Evolutionary conservation across 1,139 yeast species (phyloP), one percentile per base, ranked within the genome.

Genomic region (Wickerhamomyces sp.): DNA sequence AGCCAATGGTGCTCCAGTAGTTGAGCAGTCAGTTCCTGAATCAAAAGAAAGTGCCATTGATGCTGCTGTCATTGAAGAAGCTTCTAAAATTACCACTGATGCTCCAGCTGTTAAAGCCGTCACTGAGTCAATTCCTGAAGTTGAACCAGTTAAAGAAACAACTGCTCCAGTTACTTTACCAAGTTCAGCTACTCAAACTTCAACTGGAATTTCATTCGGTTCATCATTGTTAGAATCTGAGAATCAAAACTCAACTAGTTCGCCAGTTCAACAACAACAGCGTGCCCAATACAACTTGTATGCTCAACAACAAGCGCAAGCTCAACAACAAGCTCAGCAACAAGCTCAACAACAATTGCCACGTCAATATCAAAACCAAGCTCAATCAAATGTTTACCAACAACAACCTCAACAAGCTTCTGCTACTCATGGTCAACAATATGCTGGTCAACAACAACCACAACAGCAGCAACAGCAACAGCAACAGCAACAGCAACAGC

Each of bases 141-240:
- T 38, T 35, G 50, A 46, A 49, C 43, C 62, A 42, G 55, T 62
- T 39, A 47, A 57, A 55, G 66, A 60, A 64, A 78, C 54, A 47
- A 68, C 66, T 25, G 67, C 66, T 31, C 73, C 82, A 45, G 91
- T 83, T 41, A 79, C 81, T 35, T 72, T 83, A 54, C 91, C 91
- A 46, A 59, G 70, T 27, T 59, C 70, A 33, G 66, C 65, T 33
- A 55, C 52, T 25, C 74, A 70, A 51, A 61, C 85, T 7, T 96
- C 96, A 1, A 75, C 91, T 2, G 96, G 96, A 0, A 72, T 89
- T 12, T 80, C 95, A 0, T 75, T 78, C 49, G 94, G 88, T 1
- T 61, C 87, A 3, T 83, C 94, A 0, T 44, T 80, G 4, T 63
- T 66, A 63, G 78, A 72, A 31, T 67, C 67, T 31, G 71, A 66